Base-by-base conservation (phyloP, 352 stramenopile species). In the Blastocystis sp. region DNA sequence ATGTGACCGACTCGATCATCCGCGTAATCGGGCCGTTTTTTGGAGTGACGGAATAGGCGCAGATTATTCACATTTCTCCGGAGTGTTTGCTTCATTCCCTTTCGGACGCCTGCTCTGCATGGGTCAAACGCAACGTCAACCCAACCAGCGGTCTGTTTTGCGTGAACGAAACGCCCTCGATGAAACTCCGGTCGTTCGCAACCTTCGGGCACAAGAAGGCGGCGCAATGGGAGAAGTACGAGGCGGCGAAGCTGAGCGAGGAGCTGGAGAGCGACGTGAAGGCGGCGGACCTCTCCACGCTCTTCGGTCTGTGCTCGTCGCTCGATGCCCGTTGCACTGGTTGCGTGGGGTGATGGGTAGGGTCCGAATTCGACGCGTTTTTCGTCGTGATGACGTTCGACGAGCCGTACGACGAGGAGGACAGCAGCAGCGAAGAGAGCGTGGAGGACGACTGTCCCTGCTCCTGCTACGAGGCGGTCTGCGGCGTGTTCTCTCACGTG, bases 161-260 rank as follows among this genome's bases (percentile, higher is more conserved):
- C 9, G 34, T 52, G 0, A 21, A 74, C 9, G 43, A 74, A 14
- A 52, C 7, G 7, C 7, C 7, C 28, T 43, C 34, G n/a, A 48
- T 74, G 17, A 34, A 74, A 21, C 64, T 74, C 5, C 64, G 64
- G 14, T 74, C 64, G 21, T 74, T 74, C 40, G 21, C 40, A 10
- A 48, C 21, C 11, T 74, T 52, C 64, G 7, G 34, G 23, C 40
- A 74, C 40, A 21, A 43, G 17, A 5, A 9, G 21, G 64, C n/a
- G 28, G 17, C 5, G 7, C 21, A 41, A 9, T 74, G 64, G 64
- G 21, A 43, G 28, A 3, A 48, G 21, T 74, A 74, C 40, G 43
- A 53, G 34, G 23, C 64, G 28, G 21, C 10, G 28, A 7, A 74
- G 17, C 11, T 21, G 23, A 74, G 21, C 64, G 21, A 48, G 21